Conservation (phyloP, 768 basidiomycete genomes). For the Tremella fuciformis region DNA sequence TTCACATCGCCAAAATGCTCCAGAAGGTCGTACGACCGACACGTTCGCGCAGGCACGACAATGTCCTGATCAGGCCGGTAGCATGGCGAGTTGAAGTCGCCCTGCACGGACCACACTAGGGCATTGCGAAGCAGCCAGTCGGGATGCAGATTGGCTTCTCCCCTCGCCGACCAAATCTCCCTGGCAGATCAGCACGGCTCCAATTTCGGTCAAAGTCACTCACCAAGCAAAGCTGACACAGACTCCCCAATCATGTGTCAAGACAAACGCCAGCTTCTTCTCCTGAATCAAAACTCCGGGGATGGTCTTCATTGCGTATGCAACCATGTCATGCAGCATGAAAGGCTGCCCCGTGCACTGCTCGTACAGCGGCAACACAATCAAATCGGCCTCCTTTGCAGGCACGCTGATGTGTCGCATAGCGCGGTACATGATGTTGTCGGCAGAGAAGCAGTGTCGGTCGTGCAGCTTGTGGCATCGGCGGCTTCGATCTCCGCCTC, state of each 20-base stretch:
- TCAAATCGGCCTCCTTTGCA: constrained; percentile 49
- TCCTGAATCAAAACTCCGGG: constrained; percentile 30
- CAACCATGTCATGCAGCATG: constrained; percentile 36
- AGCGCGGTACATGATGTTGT: constrained; percentile 46
- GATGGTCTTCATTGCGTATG: constrained; percentile 35
- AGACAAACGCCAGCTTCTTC: constrained; percentile 34
- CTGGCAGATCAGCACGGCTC: constrained; percentile 10
- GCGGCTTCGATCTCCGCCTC: constrained; percentile 40
- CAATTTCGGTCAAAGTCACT: constrained; percentile 4
- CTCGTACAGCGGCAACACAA: constrained; percentile 49
- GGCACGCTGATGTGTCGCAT: constrained; percentile 44
- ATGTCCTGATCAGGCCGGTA: constrained; percentile 52
- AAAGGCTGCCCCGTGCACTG: constrained; percentile 40
- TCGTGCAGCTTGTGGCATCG: constrained; percentile 41
- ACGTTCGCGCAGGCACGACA: constrained; percentile 50
- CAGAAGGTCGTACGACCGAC: constrained; percentile 35
- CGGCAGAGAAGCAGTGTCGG: constrained; percentile 51
- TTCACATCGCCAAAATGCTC: constrained; percentile 38
- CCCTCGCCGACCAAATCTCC: constrained; percentile 47
- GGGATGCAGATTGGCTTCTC: constrained; percentile 31
- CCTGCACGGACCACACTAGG: constrained; percentile 50
- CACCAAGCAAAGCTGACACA: constrained; percentile 49
- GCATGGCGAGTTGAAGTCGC: constrained; percentile 52
- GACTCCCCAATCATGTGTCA: constrained; percentile 53
- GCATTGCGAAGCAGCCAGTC: constrained; percentile 45